Base-by-base conservation (phyloP, 805 yeast species). In the Candida pini region DNA sequence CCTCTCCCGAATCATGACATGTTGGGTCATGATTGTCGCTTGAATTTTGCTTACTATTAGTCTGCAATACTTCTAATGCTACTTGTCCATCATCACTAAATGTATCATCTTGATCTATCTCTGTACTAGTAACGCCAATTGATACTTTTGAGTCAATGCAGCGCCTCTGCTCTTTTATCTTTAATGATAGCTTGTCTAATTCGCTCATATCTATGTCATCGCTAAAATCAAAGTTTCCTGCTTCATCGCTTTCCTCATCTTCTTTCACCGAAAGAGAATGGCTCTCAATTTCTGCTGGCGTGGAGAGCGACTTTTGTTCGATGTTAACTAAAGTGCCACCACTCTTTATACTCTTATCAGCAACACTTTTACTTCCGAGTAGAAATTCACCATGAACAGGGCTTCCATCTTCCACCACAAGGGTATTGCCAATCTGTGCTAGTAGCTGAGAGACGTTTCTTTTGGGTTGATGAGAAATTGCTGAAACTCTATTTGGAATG, bases 151-250 rank as follows among this genome's bases (percentile, higher is more conserved):
- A n/a, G 10, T 37, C 18, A 17, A 24, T 13, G n/a, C n/a, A n/a
- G n/a, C n/a, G n/a, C 25, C 23, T 23, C 32, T 6, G 18, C 28
- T 35, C 30, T 30, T 4, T 24, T 19, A 16, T 32, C 32, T 17
- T 35, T 37, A 16, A 34, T 6, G 48, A 39, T 9, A 45, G 20
- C 18, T 33, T 31, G 33, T 54, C 56, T 15, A 56, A 43, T 26
- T 54, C 62, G 22, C 44, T 51, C 47, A 53, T 35, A 34, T 57
- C 63, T 3, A 56, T 41, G 26, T 60, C 63, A 34, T 56, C 61
- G 25, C 53, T 47, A 29, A 60, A 54, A 5, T 40, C 42, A 30
- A n/a, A n/a, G n/a, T n/a, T n/a, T n/a, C 50, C 57, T 26, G 22
- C 33, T n/a, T 33, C 43, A 26, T 25, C 34, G 13, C 27, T 26